Evolutionary conservation across 2,329 filamentous ascomycete genomes (phyloP).

Genomic region (Fusarium papillatum): DNA sequence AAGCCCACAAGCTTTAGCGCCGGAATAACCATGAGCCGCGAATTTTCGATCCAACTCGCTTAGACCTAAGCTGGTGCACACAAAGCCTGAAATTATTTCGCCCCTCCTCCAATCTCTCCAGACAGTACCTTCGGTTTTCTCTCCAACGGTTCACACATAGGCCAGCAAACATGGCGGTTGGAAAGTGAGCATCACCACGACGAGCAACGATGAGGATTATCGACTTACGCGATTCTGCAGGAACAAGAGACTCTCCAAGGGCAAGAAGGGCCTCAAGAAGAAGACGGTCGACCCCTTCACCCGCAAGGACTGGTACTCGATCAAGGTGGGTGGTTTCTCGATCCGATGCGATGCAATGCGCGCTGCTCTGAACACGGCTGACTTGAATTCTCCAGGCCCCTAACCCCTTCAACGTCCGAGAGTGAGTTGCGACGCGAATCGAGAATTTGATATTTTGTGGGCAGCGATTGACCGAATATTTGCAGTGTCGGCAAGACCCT

Average conservation of each 20-base stretch:
- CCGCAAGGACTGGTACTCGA: conserved; percentile 98
- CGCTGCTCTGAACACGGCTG: conserved; percentile 25
- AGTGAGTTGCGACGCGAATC: conserved; percentile 75
- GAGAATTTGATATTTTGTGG: conserved; percentile 27
- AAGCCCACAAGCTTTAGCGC: conserved; percentile 33
- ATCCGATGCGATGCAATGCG: not conserved
- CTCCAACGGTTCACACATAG: conserved; percentile 58
- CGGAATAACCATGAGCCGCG: conserved; percentile 47
- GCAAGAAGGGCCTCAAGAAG: conserved; percentile 99
- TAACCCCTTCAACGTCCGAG: conserved; percentile 94
- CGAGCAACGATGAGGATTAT: conserved; percentile 2
- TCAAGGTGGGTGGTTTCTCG: conserved; percentile 75
- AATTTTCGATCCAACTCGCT: conserved; percentile 48
- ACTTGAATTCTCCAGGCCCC: conserved; percentile 74
- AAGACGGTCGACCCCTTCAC: conserved; percentile 97
- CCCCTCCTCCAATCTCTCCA: conserved; percentile 57
- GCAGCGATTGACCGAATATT: conserved; percentile 37
- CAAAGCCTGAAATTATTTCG: conserved; percentile 57
- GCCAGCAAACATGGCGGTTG: conserved; percentile 72
- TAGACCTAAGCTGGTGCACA: conserved; percentile 56
- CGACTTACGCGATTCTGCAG: conserved; percentile 58
- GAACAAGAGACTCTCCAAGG: conserved; percentile 99
- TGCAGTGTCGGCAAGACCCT: conserved; percentile 98
- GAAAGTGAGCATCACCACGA: conserved; percentile 62
- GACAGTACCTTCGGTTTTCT: conserved; percentile 59